Percentiles rank a stretch among this genome's conserved stretches.
phyloP scores from a whole-genome alignment of 306 rosid species.

The Amphicarpaea edgeworthii region DNA sequence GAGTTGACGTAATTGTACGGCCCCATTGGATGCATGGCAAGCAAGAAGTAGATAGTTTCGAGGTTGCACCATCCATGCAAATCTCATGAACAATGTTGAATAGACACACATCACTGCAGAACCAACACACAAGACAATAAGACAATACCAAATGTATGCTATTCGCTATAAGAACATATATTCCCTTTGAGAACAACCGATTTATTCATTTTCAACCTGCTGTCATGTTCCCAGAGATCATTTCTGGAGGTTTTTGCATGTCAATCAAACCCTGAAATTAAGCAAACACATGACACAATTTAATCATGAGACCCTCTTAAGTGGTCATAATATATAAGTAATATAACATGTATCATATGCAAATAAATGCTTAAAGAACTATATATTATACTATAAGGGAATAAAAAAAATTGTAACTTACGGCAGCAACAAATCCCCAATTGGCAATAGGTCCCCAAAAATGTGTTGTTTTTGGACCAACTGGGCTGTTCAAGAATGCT shows the following conservation, averaged over 20 bases:
- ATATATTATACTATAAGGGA: background rate
- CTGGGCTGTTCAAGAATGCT: slow-evolving; percentile 76
- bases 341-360: background rate
- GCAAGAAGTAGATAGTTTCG: slow-evolving; percentile 70
- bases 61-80: slow-evolving; percentile 83
- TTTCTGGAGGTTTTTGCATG: slow-evolving; percentile 75
- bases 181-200: slow-evolving; percentile 5
- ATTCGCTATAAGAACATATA: too few relatives aligned
- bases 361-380: background rate
- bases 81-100: slow-evolving; percentile 73
- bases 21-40: slow-evolving; percentile 78
- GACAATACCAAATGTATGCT: background rate
- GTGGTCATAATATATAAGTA: too few relatives aligned
- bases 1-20: too few relatives aligned
- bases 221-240: slow-evolving; percentile 85
- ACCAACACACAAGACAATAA: slow-evolving; percentile 21
- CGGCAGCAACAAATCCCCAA: slow-evolving; percentile 82
- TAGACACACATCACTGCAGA: slow-evolving; percentile 76
- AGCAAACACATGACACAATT: background rate
- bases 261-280: slow-evolving; percentile 64
- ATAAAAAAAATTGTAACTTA: slow-evolving; percentile 45
- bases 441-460: slow-evolving; percentile 90
- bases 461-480: slow-evolving; percentile 85
- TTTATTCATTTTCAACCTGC: slow-evolving; percentile 57
- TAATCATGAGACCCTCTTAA: too few relatives aligned